Evolutionary conservation across 176 grass and related monocot species (phyloP), one percentile per base, ranked within the genome.

Genomic region (Rhynchospora tenuis): DNA sequence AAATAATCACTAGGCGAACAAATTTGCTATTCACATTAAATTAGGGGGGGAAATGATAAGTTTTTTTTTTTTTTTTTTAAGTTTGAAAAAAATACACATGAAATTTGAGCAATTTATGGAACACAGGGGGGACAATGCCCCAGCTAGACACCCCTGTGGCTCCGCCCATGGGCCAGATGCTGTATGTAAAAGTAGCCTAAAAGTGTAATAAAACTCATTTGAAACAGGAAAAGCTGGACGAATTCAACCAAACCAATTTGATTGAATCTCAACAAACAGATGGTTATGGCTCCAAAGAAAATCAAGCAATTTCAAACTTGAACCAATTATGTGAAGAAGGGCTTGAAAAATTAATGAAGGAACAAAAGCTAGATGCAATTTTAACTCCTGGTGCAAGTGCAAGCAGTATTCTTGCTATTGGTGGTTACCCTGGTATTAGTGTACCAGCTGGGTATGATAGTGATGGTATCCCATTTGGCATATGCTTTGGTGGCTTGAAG

Each of bases 401-500:
- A 48, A 83, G 82, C 5, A 85, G 90, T 58, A 17, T 92, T 81
- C 90, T 97, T 14, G 90, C 90, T 7, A 92, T 94, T 44, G 92
- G 92, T 1, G 90, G 92, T 17, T 89, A 92, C 80, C 94, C 90
- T 0, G 90, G 83, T 7, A 89, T 97, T 22, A 94, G 85, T 10
- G 83, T 97, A 59, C 92, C 94, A 2, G 94, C 92, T 51, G 94
- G 92, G 13, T 97, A 92, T 56, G 88, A 42, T 27, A 55, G 47
- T 3, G 20, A 89, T 29, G 84, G 90, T 0, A 68, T 87, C 59
- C 87, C 90, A 81, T 91, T 94, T 3, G 89, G 86, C 17, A 87
- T 94, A 16, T 93, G 87, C 73, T 94, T 98, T 65, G 92, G 90
- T 13, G 92, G 89, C 5, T 77, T 98, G 55, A 90, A 91, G 85